Percentiles rank a stretch among this genome's conserved stretches.
phyloP scores from a whole-genome alignment of 129 eudicot genomes.

The Oenanthe sinensis region DNA sequence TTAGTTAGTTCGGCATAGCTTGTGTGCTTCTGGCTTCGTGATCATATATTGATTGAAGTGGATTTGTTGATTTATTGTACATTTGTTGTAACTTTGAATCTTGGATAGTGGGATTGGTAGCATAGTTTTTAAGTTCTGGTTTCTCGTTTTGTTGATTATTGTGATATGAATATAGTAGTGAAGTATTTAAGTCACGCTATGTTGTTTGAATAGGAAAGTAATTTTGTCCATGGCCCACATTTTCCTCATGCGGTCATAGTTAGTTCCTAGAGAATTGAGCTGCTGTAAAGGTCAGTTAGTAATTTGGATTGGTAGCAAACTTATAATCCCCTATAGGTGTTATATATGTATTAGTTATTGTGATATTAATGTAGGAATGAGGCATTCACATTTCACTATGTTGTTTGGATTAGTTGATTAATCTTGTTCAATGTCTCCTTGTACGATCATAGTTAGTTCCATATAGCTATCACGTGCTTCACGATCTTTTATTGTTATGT shows the following conservation, averaged over 20 bases:
- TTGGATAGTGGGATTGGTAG: not conserved
- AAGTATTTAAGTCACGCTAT: not conserved
- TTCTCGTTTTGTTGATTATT: not conserved
- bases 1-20: not conserved
- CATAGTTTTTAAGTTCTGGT: not conserved
- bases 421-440: not conserved
- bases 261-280: conserved; percentile 48
- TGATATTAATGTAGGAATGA: not conserved
- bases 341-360: not conserved
- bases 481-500: not conserved
- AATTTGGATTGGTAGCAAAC: not conserved
- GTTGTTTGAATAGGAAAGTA: not conserved
- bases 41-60: not conserved
- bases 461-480: not conserved
- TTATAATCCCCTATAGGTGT: not conserved
- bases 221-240: not conserved
- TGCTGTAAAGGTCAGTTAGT: conserved; percentile 44
- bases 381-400: not conserved
- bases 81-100: not conserved
- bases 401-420: not conserved
- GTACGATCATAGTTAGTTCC: not conserved
- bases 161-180: not conserved
- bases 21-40: not conserved
- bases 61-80: not conserved
- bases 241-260: too few relatives aligned